Percentiles rank a stretch among this genome's conserved stretches.
phyloP scores from a whole-genome alignment of 2,329 filamentous ascomycete species.

The Reticulascus tulasneorum region DNA sequence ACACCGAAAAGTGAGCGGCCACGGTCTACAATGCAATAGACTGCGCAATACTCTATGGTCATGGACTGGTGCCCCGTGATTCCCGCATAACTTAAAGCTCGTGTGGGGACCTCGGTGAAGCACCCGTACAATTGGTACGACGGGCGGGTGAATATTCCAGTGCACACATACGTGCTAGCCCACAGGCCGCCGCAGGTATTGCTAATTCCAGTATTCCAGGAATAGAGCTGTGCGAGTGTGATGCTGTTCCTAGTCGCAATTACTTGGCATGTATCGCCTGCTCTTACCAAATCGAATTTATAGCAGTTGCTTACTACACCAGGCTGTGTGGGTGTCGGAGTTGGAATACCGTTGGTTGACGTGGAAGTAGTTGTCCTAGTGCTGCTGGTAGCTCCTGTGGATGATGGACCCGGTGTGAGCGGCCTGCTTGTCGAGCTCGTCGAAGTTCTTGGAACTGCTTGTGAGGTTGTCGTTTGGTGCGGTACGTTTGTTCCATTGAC shows the following conservation, averaged over 20 bases:
- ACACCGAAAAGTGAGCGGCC: conserved; percentile 14
- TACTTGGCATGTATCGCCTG: conserved; percentile 17
- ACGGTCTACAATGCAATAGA: conserved; percentile 6
- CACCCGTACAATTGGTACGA: no score
- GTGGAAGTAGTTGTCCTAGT: no score
- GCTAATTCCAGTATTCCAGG: conserved; percentile 14
- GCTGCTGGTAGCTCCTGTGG: no score
- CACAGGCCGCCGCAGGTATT: conserved; percentile 5
- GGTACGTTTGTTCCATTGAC: background rate
- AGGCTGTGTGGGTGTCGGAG: conserved; percentile 1
- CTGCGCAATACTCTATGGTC: conserved; percentile 15
- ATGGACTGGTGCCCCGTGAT: conserved; percentile 7
- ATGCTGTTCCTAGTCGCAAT: conserved; percentile 20
- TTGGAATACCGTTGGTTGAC: conserved; percentile 13
- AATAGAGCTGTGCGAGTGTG: conserved; percentile 16
- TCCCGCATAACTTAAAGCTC: conserved; percentile 23
- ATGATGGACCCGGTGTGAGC: no score
- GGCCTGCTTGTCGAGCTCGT: no score
- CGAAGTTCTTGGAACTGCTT: background rate
- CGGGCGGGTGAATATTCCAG: no score
- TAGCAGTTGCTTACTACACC: conserved; percentile 19
- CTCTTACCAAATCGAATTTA: conserved; percentile 20
- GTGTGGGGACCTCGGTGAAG: conserved; percentile 24
- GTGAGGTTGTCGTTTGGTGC: background rate
- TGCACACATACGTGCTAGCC: no score